phyloP scores from a whole-genome alignment of 2,329 filamentous ascomycete species.

The Passalora sequoiae region DNA sequence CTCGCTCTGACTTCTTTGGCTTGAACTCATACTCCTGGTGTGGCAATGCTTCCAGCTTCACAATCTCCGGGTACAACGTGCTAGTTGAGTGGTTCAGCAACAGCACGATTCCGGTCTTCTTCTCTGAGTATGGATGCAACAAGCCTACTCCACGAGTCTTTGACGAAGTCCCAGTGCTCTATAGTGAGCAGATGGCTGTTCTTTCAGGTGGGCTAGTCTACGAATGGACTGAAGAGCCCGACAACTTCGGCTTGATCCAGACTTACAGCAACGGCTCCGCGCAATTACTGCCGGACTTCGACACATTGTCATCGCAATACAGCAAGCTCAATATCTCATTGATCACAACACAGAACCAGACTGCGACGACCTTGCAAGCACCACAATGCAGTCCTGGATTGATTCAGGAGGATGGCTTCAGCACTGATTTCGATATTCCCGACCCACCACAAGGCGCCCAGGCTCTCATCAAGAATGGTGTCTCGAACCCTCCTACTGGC shows the following conservation, averaged over 20 bases:
- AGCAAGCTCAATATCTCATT: slow-evolving; percentile 65
- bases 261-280: slow-evolving; percentile 42
- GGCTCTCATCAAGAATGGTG: slow-evolving; percentile 70
- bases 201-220: slow-evolving; percentile 77
- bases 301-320: slow-evolving; percentile 71
- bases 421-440: slow-evolving; percentile 74
- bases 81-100: slow-evolving; percentile 61
- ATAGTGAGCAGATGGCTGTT: slow-evolving; percentile 64
- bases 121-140: slow-evolving; percentile 80
- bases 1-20: slow-evolving; percentile 68
- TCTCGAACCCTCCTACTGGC: slow-evolving; percentile 55
- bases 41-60: slow-evolving; percentile 61
- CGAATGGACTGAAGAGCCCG: slow-evolving; percentile 69
- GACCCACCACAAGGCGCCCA: slow-evolving; percentile 61
- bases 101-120: slow-evolving; percentile 70
- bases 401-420: slow-evolving; percentile 65
- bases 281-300: slow-evolving; percentile 45
- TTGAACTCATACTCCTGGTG: slow-evolving; percentile 73
- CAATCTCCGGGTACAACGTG: slow-evolving; percentile 57
- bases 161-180: slow-evolving; percentile 69
- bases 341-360: slow-evolving; percentile 59
- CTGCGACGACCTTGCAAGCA: slow-evolving; percentile 50
- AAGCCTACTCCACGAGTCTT: slow-evolving; percentile 64
- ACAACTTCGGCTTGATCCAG: slow-evolving; percentile 50
- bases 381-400: slow-evolving; percentile 62